Evolutionary conservation across 345 rosid species (phyloP), one percentile per base, ranked within the genome.

Genomic region (Rhodamnia argentea): DNA sequence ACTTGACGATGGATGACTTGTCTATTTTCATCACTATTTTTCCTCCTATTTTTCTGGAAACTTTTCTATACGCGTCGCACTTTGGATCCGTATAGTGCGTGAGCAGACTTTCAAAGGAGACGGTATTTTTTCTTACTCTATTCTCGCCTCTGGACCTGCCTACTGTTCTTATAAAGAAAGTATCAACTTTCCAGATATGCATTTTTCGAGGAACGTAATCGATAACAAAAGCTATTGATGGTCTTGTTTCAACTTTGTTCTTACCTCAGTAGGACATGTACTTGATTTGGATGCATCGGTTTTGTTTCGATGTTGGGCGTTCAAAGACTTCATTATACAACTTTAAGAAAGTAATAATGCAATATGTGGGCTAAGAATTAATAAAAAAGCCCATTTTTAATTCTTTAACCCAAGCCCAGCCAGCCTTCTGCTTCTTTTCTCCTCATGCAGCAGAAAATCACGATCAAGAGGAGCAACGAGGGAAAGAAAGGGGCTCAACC

Each of bases 171-270:
- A 32, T 32, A 64, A 16, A 64, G 16, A 32, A 20, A 32, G 78
- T 40, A 16, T 64, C 3, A 20, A 20, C 44, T 8, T 64, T 64
- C 0, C 51, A 47, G 90, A 44, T 88, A 94, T 82, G 94, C 98
- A 47, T 47, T 47, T 47, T 47, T 47, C 11, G 11, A 47, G 9
- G 51, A 47, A 47, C 9, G 11, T 47, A 47, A 8, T 47, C 51
- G 9, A 47, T 11, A 47, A 10, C 11, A 47, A 47, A 47, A 10
- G 51, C 9, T 8, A 47, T 47, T 7, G 51, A 47, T 47, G 10
- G 51, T 47, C 51, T 47, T 47, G 5, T 64, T 32, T 16, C 44
- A 4, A 32, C 44, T 64, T 4, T 16, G 44, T 64, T 4, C 1
- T 64, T 64, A 32, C 44, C 78, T 64, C 78, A 32, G 32, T 64